Conservation (phyloP, 306 rosid species). For the Cicer bijugum region DNA sequence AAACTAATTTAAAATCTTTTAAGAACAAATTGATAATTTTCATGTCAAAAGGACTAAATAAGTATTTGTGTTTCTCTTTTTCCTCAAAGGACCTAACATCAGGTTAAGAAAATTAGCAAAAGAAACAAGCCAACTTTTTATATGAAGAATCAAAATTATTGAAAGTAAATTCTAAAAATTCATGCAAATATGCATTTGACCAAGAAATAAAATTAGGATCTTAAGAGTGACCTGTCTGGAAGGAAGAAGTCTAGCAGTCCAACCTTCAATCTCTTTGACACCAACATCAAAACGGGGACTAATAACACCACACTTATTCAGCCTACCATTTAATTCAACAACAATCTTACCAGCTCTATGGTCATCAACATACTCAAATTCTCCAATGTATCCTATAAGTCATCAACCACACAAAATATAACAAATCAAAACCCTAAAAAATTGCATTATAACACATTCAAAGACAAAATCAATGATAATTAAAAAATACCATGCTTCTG, state of each 20-base stretch:
- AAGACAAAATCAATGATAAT: neutral
- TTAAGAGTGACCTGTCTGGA: neutral
- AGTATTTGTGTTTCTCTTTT: too few species aligned
- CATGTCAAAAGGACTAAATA: too few species aligned
- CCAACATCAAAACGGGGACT: slow-evolving; percentile 1
- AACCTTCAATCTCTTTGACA: slow-evolving; percentile 7
- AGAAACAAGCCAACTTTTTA: too few species aligned
- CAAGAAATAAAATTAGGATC: too few species aligned
- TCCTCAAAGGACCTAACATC: too few species aligned
- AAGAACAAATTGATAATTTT: too few species aligned
- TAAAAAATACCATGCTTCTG: neutral
- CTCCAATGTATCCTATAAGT: neutral
- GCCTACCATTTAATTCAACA: neutral
- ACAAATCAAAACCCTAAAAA: neutral
- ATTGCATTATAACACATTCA: neutral
- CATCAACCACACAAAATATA: neutral
- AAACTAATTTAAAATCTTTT: too few species aligned
- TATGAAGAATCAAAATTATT: neutral
- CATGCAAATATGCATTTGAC: too few species aligned
- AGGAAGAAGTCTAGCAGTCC: slow-evolving; percentile 1
- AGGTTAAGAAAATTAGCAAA: too few species aligned
- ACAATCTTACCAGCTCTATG: neutral
- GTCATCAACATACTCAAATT: neutral
- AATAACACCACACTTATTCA: neutral
- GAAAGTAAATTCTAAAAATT: too few species aligned